Conservation (phyloP, 179 eudicot genomes). For the Spergularia azorica region DNA sequence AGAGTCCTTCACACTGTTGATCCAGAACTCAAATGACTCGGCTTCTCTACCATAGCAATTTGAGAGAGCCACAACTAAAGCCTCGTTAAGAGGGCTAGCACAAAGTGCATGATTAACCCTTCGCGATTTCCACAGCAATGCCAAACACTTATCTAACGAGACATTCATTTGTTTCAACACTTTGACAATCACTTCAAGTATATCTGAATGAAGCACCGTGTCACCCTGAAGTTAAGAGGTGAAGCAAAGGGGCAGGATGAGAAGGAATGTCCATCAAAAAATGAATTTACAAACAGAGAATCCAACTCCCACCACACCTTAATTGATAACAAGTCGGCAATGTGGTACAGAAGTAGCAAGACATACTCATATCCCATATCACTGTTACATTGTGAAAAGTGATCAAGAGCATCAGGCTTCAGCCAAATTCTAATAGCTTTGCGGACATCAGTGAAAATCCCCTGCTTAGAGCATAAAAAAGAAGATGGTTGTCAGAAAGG, state of each 20-base stretch:
- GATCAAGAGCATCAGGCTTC: conserved; percentile 35
- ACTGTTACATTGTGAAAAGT: conserved; percentile 35
- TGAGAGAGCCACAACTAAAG: conserved; percentile 46
- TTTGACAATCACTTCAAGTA: conserved; percentile 58
- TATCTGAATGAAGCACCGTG: conserved; percentile 49
- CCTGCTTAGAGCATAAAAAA: conserved; percentile 40
- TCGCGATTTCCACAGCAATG: conserved; percentile 69
- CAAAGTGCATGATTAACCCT: conserved; percentile 90
- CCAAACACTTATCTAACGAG: conserved; percentile 53
- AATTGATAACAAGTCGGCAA: conserved; percentile 73
- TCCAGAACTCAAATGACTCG: conserved; percentile 64
- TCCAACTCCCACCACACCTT: conserved; percentile 50
- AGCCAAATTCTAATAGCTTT: conserved; percentile 62
- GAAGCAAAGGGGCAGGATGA: conserved; percentile 25
- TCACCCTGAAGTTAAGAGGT: conserved; percentile 49
- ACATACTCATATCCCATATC: conserved; percentile 42
- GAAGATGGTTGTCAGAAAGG: conserved; percentile 5
- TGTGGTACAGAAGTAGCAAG: conserved; percentile 60
- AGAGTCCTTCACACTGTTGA: conserved; percentile 52
- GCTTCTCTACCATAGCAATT: conserved; percentile 50
- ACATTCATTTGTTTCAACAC: conserved; percentile 49
- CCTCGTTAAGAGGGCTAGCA: conserved; percentile 66
- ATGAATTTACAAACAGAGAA: conserved; percentile 2
- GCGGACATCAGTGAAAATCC: conserved; percentile 53
- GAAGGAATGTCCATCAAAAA: not conserved